A percentile compares a stretch with the other conserved stretches of the same genome.
These are phyloP conservation scores for Ramichloridium luteum DNA, from an alignment of 2,329 filamentous ascomycete genomes.

Conservation along the genomic window DNA sequence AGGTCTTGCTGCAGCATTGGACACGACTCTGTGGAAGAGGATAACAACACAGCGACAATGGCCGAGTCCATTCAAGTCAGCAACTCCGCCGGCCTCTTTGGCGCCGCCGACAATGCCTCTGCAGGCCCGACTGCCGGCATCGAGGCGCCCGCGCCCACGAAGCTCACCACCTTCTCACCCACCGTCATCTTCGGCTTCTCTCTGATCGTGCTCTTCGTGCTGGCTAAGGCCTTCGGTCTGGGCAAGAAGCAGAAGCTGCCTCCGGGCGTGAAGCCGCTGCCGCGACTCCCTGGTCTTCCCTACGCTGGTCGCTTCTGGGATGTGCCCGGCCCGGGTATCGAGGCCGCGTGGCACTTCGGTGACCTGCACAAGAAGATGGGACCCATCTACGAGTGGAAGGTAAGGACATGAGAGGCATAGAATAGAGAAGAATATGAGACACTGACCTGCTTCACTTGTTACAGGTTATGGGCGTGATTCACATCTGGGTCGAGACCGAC, in stretches of 20 bases:
- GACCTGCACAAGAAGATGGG: conserved; percentile 24
- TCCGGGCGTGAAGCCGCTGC: conserved; percentile 17
- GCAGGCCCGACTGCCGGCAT: not conserved
- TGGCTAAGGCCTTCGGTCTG: conserved; percentile 8
- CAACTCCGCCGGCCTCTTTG: not conserved
- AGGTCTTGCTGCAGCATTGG: not conserved
- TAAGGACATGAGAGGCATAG: too few relatives aligned
- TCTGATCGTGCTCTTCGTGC: conserved; percentile 5
- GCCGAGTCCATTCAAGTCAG: not conserved
- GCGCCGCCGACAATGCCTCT: conserved; percentile 1
- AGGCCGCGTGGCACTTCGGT: conserved; percentile 25
- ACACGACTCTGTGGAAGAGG: not conserved
- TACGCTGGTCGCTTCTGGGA: conserved; percentile 24
- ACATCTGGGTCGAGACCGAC: conserved; percentile 27
- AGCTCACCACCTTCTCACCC: conserved; percentile 1
- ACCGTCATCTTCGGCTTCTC: conserved; percentile 6
- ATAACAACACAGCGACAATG: not conserved
- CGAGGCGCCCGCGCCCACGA: not conserved
- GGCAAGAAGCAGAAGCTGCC: conserved; percentile 14
- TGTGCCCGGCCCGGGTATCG: conserved; percentile 22
- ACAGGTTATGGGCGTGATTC: conserved; percentile 19
- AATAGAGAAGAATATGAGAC: too few relatives aligned
- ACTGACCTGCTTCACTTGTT: too few relatives aligned
- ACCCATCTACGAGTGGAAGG: conserved; percentile 26
- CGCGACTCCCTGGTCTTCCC: conserved; percentile 20